Conservation (phyloP, 2,329 filamentous ascomycete species). For the Cercospora sp. region DNA sequence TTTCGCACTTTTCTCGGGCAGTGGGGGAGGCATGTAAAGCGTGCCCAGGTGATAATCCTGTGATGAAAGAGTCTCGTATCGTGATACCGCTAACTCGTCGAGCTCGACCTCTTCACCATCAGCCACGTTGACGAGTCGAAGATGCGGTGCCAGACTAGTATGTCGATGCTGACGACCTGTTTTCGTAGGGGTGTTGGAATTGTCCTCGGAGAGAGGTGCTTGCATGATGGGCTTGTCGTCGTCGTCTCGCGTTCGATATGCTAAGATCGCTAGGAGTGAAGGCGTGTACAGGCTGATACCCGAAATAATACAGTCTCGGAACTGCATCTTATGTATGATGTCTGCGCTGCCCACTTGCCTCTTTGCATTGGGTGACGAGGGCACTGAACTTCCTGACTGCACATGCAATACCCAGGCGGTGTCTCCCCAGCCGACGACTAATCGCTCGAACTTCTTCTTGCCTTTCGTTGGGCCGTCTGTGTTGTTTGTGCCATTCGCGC, state of each 20-base stretch:
- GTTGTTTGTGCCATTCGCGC: conserved; percentile 32
- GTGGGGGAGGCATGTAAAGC: conserved; percentile 71
- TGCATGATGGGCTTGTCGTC: conserved; percentile 57
- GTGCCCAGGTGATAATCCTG: conserved; percentile 90
- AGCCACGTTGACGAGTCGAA: conserved; percentile 84
- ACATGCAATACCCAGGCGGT: conserved; percentile 96
- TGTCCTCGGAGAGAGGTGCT: conserved; percentile 22
- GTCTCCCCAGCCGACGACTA: conserved; percentile 92
- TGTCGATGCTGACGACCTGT: conserved; percentile 69
- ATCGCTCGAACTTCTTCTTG: conserved; percentile 61
- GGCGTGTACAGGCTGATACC: conserved; percentile 96
- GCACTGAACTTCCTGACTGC: conserved; percentile 66
- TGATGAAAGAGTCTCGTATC: conserved; percentile 80
- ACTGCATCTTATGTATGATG: conserved; percentile 89
- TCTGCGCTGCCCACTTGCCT: conserved; percentile 77
- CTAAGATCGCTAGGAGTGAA: conserved; percentile 84
- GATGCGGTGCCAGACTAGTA: conserved; percentile 81
- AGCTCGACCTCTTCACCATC: conserved; percentile 83
- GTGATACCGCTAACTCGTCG: conserved; percentile 79
- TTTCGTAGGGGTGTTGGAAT: conserved; percentile 56
- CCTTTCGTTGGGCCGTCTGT: conserved; percentile 26
- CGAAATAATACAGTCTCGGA: conserved; percentile 91
- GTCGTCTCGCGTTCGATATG: conserved; percentile 76
- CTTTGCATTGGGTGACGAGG: conserved; percentile 64
- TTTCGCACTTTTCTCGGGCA: conserved; percentile 56